Base-by-base conservation (phyloP, 192 early-diverging fungal species). In the Mortierella hygrophila region DNA sequence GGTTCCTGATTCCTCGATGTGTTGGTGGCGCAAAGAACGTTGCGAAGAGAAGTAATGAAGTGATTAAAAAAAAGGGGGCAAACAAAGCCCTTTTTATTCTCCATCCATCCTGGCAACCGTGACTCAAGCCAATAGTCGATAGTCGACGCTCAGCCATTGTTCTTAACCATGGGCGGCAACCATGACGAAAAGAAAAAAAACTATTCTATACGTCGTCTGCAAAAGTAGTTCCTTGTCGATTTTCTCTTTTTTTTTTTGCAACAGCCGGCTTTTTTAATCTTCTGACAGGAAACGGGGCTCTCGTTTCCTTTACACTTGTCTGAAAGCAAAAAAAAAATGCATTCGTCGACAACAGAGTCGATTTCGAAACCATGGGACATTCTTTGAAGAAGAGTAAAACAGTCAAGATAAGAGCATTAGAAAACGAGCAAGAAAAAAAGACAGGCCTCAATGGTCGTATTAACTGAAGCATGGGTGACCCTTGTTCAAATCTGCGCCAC, bases 81-180 rank as follows among this genome's bases (percentile, higher is more conserved):
- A 10, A 1, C n/a, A 26, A 60, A 60, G 55, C 55, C n/a, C 26
- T 29, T 65, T 57, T 13, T 65, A 29, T 65, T 65, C 13, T 35
- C 26, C 11, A 26, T 60, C 57, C 57, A 60, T 65, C 60, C 29
- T 65, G 60, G 60, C 60, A 65, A 65, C 60, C 60, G 23, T 65
- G 60, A 32, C 60, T 65, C 60, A 65, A 65, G 10, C 18, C 49
- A 52, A 52, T 65, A 65, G 60, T 65, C 60, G 60, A 65, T 65
- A 65, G 60, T 65, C 60, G 60, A 65, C 60, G 9, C 9, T 8
- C 57, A 40, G 26, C 29, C n/a, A 15, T 32, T 11, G 3, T 65
- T 11, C 29, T 65, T 11, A 26, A 26, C 60, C 10, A 63, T 29
- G 60, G 11, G 29, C 15, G 18, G 6, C 16, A 52, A 52, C 4